Base-by-base conservation (phyloP, 305 asterid genomes). In the Solanum hybrid region DNA sequence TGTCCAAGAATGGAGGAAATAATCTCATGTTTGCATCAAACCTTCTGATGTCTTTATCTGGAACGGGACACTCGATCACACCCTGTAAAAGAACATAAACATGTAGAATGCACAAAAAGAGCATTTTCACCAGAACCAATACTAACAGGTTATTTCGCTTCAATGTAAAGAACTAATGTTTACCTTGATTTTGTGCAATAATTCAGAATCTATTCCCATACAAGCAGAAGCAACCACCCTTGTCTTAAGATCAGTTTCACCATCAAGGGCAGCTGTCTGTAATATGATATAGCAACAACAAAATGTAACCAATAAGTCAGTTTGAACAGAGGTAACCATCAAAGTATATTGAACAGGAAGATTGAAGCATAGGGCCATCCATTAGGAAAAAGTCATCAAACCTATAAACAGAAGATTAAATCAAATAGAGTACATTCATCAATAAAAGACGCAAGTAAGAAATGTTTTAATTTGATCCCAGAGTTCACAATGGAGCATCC, bases 241-340 rank as follows among this genome's bases (percentile, higher is more conserved):
- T 77, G 99, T 97, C 96, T 97, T 97, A 88, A 97, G 95, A 93
- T 97, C 99, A 73, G 99, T 97, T 93, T 97, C 99, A 84, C 99
- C 99, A 93, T 97, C 99, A 89, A 97, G 94, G 76, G 99, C 99
- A 90, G 99, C 88, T 89, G 99, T 97, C 99, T 97, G 89, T 88
- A 93, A 85, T 34, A 85, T 13, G 78, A 60, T 34, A 85, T 60
- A 34, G 78, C 56, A 85, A 85, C 38, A 85, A 56, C 24, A 82
- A 85, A 31, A 85, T 11, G 51, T 34, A 82, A 27, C 78, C 32
- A 22, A 85, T 34, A 60, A 85, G 56, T 64, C 77, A 60, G n/a
- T 56, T 56, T 85, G 88, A 34, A 56, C 78, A 60, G 78, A 60
- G 78, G 34, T 85, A 35, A 85, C 35, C 51, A 60, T 85, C 34